A percentile compares a stretch with the other conserved stretches of the same genome.
phyloP scores from a whole-genome alignment of 495 filamentous ascomycete species.

The Hypomontagnella monticulosa region DNA sequence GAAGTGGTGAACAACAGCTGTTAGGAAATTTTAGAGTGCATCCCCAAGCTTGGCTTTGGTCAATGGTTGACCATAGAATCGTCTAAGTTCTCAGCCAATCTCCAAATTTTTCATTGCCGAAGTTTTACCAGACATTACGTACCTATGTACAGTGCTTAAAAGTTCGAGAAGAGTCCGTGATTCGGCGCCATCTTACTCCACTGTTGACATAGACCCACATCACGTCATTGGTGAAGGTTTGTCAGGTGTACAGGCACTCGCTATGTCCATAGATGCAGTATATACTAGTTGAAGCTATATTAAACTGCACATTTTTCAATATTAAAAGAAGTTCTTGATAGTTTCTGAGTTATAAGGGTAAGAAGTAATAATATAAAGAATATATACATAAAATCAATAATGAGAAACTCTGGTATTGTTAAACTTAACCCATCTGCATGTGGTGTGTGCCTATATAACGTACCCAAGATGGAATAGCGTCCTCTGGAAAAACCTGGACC shows the following conservation, averaged over 20 bases:
- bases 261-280: too few species aligned
- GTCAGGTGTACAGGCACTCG: not conserved
- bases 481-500: not conserved
- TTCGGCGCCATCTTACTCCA: constrained; percentile 19
- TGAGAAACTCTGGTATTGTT: too few species aligned
- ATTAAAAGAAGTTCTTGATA: too few species aligned
- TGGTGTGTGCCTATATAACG: too few species aligned
- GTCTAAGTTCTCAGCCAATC: constrained; percentile 1
- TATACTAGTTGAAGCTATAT: not conserved
- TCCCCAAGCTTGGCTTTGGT: constrained; percentile 15
- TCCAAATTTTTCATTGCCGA: constrained; percentile 34
- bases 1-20: constrained; percentile 14
- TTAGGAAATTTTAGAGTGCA: constrained; percentile 32
- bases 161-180: constrained; percentile 11
- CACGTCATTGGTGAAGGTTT: constrained; percentile 5
- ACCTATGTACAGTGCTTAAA: not conserved
- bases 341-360: too few species aligned
- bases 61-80: constrained; percentile 8
- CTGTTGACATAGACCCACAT: not conserved
- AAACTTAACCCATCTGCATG: too few species aligned
- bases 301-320: too few species aligned
- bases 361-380: too few species aligned
- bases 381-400: too few species aligned
- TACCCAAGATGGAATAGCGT: too few species aligned
- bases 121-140: constrained; percentile 24